Conservation (phyloP, 75 land plant species). For the Picea glauca region DNA sequence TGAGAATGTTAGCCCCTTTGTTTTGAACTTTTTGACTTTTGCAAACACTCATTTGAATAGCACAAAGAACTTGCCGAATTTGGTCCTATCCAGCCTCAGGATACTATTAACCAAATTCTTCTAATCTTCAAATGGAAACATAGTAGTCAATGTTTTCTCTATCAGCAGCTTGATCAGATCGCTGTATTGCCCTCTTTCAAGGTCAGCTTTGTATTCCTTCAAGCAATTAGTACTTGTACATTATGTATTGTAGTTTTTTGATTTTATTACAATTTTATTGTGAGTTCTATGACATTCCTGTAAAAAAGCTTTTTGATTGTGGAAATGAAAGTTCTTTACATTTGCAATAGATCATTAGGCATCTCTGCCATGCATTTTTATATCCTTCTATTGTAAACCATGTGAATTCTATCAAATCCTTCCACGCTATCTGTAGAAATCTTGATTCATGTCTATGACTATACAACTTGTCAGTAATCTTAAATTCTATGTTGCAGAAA, state of each 20-base stretch:
- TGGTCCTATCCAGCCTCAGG: no score
- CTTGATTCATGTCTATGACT: not conserved
- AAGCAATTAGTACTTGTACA: not conserved
- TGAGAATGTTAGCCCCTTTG: not conserved
- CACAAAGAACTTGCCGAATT: no score
- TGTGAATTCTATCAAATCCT: not conserved
- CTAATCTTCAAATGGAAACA: not conserved
- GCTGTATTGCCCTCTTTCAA: not conserved
- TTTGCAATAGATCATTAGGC: not conserved
- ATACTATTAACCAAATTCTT: not conserved
- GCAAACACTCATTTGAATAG: no score
- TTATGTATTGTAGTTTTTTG: not conserved
- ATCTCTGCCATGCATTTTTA: not conserved
- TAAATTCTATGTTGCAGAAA: conserved; percentile 60
- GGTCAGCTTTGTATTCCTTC: not conserved
- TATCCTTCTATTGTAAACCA: not conserved
- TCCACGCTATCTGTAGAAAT: not conserved
- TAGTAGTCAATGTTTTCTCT: not conserved
- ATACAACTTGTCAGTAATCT: not conserved
- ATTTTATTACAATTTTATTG: not conserved
- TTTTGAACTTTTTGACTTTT: not conserved
- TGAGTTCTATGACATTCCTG: not conserved
- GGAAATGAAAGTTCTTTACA: not conserved
- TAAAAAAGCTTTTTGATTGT: not conserved
- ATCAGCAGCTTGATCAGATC: not conserved